Base-by-base conservation (phyloP, 2,329 filamentous ascomycete species). In the Ceratocystis cubensis region DNA sequence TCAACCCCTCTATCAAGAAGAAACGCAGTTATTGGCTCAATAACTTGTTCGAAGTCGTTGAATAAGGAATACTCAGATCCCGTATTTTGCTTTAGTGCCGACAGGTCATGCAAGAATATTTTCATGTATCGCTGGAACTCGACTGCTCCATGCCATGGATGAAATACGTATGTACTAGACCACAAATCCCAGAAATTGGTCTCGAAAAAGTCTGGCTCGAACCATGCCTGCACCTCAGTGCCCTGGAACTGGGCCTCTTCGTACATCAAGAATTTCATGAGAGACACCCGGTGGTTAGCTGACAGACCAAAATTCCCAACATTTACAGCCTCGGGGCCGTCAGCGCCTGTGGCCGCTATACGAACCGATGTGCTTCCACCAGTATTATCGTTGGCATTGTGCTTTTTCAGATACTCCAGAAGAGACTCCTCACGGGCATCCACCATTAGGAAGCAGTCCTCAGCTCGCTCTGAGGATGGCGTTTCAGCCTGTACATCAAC, bases 121-220 rank as follows among this genome's bases (percentile, higher is more conserved):
- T 74, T 73, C 10, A 75, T 70, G 65, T 75, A 75, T 22, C 73
- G 71, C 69, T 72, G 71, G 67, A 76, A 74, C 69, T 75, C 74
- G 5, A 75, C 71, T 2, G 74, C 74, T 33, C 71, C 72, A 68
- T 76, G 74, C 73, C 74, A 75, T 50, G 73, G 71, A 66, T 76
- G 71, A 69, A 75, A 75, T 53, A 74, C 72, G 69, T 71, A 73
- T 69, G 74, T 75, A 46, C 73, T 75, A 37, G 71, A 72, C 72
- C 73, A 75, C 70, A 74, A 73, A 63, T 73, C 72, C 75, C 75
- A 75, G 64, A 76, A 76, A 63, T 75, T 74, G 33, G 72, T 74
- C 63, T 72, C 59, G 68, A 75, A 76, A 65, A 76, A 75, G 22
- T 71, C 71, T 15, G 63, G 61, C 28, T 68, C 65, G 53, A 70